phyloP scores from a whole-genome alignment of 208 protist species.

The Crithidia acanthocephali region DNA sequence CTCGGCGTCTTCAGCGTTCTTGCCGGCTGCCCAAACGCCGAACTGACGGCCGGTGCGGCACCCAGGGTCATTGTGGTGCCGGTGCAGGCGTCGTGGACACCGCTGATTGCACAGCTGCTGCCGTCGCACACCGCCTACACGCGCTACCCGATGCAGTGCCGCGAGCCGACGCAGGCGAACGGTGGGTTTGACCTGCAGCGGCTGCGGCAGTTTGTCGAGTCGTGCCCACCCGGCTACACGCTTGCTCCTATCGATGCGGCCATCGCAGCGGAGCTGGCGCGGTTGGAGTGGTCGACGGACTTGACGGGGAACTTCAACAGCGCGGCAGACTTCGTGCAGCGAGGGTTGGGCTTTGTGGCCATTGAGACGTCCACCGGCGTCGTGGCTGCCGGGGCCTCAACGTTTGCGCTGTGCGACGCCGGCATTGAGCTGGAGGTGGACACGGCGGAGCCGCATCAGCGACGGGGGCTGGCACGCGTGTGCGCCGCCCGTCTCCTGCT shows the following conservation, averaged over 20 bases:
- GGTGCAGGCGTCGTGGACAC: not conserved
- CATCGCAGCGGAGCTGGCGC: not conserved
- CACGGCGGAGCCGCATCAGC: constrained; percentile 12
- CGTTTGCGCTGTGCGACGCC: constrained; percentile 19
- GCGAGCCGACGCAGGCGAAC: too few relatives aligned
- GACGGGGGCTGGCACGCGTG: constrained; percentile 15
- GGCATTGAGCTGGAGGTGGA: constrained; percentile 22
- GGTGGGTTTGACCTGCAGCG: not conserved
- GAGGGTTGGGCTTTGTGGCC: constrained; percentile 4
- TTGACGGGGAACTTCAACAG: constrained; percentile 11
- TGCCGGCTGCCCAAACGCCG: constrained; percentile 9
- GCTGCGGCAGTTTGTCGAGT: not conserved
- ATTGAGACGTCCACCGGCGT: not conserved
- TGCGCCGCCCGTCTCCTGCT: constrained; percentile 10
- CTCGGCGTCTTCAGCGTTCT: constrained; percentile 16
- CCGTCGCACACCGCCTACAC: constrained; percentile 1
- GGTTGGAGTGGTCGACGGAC: constrained; percentile 2
- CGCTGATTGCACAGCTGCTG: not conserved
- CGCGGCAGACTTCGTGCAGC: constrained; percentile 2
- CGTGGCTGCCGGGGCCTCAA: constrained; percentile 10
- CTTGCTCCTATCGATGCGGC: constrained; percentile 8
- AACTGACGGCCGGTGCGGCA: not conserved
- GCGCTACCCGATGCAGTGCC: constrained; percentile 5
- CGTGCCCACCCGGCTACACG: not conserved
- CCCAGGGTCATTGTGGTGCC: not conserved